These are phyloP conservation scores for Leccinellum rugosiceps DNA, from an alignment of 768 basidiomycete species.

Conservation along the genomic window DNA sequence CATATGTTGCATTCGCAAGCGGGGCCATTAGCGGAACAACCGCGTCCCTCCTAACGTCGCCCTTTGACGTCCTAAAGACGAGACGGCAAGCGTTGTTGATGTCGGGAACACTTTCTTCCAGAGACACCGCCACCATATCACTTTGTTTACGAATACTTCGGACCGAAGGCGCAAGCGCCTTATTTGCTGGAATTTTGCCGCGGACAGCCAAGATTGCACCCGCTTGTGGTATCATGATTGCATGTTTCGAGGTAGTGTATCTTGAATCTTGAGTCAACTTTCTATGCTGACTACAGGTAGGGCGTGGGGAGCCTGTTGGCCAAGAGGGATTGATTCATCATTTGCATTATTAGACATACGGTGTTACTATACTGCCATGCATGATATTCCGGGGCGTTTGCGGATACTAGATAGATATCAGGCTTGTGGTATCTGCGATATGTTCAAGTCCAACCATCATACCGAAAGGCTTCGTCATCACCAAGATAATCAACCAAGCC, in stretches of 20 bases:
- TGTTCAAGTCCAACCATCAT: slow-evolving; percentile 1
- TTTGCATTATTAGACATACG: slow-evolving; percentile 22
- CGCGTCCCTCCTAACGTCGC: slow-evolving; percentile 86
- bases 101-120: slow-evolving; percentile 43
- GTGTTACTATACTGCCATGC: slow-evolving; percentile 18
- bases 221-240: slow-evolving; percentile 98
- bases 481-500: slow-evolving; percentile 50
- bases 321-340: slow-evolving; percentile 26
- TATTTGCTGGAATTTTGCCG: slow-evolving; percentile 84
- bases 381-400: slow-evolving; percentile 15
- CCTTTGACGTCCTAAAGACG: slow-evolving; percentile 97
- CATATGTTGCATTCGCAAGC: slow-evolving; percentile 77
- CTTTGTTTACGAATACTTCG: slow-evolving; percentile 67
- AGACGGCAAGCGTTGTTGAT: slow-evolving; percentile 82
- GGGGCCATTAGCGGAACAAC: slow-evolving; percentile 86
- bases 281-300: slow-evolving; percentile 32
- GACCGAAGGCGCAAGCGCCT: slow-evolving; percentile 72
- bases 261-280: slow-evolving; percentile 4
- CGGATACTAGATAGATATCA: slow-evolving; percentile 8
- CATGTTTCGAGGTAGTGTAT: slow-evolving; percentile 78
- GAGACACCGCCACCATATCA: slow-evolving; percentile 51
- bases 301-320: slow-evolving; percentile 57
- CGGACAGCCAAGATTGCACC: slow-evolving; percentile 95
- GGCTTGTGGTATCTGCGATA: slow-evolving; percentile 22
- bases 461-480: not conserved